A percentile compares a stretch with the other conserved stretches of the same genome.
Conservation (phyloP, 2,329 filamentous ascomycete genomes). For the Talaromyces sp. region DNA sequence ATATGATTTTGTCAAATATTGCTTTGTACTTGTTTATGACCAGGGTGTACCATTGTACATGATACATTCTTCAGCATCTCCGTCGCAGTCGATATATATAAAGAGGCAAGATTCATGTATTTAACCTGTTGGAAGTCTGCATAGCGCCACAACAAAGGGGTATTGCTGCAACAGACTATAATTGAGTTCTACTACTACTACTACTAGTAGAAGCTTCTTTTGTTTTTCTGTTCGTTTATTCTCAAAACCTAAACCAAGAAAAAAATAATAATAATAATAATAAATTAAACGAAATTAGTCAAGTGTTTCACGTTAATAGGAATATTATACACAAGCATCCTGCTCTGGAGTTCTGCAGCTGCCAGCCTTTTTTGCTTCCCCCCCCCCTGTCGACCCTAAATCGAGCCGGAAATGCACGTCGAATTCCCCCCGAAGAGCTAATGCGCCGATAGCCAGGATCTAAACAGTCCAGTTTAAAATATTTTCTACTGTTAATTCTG, state of each 20-base stretch:
- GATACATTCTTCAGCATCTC: not conserved
- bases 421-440: conserved; percentile 11
- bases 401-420: conserved; percentile 8
- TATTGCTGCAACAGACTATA: too few relatives aligned
- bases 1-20: too few relatives aligned
- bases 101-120: too few relatives aligned
- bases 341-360: too few relatives aligned
- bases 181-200: too few relatives aligned
- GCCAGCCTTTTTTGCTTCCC: too few relatives aligned
- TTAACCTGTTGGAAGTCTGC: too few relatives aligned
- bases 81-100: too few relatives aligned
- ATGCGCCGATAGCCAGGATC: not conserved
- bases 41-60: not conserved
- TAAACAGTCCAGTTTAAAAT: not conserved
- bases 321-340: not conserved
- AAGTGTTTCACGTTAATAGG: not conserved
- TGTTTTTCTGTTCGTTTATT: not conserved
- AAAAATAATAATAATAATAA: too few relatives aligned
- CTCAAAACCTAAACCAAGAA: too few relatives aligned
- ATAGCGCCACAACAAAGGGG: too few relatives aligned
- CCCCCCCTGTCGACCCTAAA: not conserved
- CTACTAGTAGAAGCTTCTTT: not conserved
- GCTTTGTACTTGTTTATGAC: not conserved
- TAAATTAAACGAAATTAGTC: too few relatives aligned
- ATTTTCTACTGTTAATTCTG: not conserved